Percentiles rank a stretch among this genome's conserved stretches.
phyloP scores from a whole-genome alignment of 176 grass and related monocot genomes.

The Oryza nivara region DNA sequence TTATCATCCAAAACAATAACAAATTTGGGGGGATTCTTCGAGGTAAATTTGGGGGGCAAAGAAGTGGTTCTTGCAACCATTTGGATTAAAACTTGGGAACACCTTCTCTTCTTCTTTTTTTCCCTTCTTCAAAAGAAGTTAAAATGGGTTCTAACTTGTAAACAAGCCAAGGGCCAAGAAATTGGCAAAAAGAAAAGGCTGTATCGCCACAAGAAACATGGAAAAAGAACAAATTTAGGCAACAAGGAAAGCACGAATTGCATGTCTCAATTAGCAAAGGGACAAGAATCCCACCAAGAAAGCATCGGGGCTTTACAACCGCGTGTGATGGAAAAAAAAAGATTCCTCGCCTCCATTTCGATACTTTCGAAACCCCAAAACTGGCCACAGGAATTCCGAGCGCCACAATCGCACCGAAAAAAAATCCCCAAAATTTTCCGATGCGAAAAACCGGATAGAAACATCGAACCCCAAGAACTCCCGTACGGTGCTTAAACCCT shows the following conservation, averaged over 20 bases:
- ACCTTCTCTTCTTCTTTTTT: not conserved
- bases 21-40: not conserved
- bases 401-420: not conserved
- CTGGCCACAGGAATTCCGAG: not conserved
- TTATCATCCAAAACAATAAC: not conserved
- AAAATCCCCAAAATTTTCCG: not conserved
- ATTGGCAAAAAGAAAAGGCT: not conserved
- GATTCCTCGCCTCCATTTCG: not conserved
- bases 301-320: not conserved
- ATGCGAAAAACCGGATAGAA: not conserved
- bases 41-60: not conserved
- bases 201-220: not conserved
- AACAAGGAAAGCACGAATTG: not conserved
- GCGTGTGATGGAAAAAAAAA: not conserved
- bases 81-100: not conserved
- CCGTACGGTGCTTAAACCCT: slow-evolving; percentile 11
- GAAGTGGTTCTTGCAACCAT: not conserved
- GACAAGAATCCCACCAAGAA: slow-evolving; percentile 15
- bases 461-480: not conserved
- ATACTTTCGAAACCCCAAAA: not conserved
- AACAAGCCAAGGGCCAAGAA: not conserved
- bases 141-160: not conserved
- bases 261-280: slow-evolving; percentile 5
- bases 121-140: not conserved
- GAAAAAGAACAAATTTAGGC: not conserved